Evolutionary conservation across 106 monocot species (phyloP).

Genomic region (Dioscorea zingiberensis): DNA sequence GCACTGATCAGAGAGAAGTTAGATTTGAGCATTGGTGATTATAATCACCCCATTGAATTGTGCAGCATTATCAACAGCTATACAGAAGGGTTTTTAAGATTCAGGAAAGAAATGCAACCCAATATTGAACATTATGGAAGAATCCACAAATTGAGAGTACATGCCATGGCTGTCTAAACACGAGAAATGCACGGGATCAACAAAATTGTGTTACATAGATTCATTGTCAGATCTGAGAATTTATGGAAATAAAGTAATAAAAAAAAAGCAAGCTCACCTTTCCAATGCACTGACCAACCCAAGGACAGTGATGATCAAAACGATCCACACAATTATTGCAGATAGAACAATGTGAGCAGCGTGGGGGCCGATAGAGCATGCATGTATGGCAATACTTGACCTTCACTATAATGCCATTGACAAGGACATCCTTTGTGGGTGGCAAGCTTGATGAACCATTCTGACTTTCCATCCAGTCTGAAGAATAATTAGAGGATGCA

Average conservation of each 20-base stretch:
- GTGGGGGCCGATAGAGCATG: conserved; percentile 68
- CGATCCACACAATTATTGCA: conserved; percentile 25
- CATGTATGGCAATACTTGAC: conserved; percentile 79
- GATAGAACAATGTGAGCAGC: conserved; percentile 73
- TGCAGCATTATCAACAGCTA: no score
- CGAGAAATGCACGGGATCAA: no score
- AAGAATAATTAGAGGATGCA: conserved; percentile 13
- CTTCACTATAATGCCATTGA: conserved; percentile 26
- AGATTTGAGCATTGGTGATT: no score
- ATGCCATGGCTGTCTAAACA: neutral
- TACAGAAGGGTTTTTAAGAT: no score
- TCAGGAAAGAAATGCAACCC: no score
- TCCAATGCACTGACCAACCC: conserved; percentile 81
- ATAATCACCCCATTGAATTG: no score
- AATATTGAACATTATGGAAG: no score
- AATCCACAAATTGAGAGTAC: no score
- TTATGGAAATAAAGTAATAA: no score
- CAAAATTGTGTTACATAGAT: neutral
- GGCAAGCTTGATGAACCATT: conserved; percentile 21
- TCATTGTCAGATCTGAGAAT: no score
- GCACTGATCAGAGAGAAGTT: no score
- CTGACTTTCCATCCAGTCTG: conserved; percentile 25
- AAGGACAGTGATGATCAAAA: conserved; percentile 76
- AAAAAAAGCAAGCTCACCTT: conserved; percentile 15
- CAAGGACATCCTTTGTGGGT: conserved; percentile 43